Percentiles rank a stretch among this genome's conserved stretches.
Conservation (phyloP, 2,329 filamentous ascomycete species). For the Aspergillus sp. region DNA sequence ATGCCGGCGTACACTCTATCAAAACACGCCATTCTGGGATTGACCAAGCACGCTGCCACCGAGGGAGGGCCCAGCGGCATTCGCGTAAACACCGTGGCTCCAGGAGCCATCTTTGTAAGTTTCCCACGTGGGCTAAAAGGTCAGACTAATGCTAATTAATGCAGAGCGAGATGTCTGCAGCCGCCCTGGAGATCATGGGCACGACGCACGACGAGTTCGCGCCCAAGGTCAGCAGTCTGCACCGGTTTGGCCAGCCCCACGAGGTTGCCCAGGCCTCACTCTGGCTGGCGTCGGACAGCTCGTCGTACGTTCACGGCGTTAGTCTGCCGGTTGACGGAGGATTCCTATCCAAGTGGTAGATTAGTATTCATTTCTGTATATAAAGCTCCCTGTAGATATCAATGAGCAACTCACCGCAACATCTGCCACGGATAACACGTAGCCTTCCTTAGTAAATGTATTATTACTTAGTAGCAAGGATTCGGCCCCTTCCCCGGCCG, state of each 20-base stretch:
- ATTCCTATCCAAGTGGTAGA: background rate
- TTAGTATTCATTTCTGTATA: no score
- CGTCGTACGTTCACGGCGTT: constrained; percentile 33
- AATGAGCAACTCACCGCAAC: no score
- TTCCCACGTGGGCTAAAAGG: background rate
- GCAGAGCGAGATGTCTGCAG: constrained; percentile 18
- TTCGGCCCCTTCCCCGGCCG: no score
- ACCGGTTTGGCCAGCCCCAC: constrained; percentile 22
- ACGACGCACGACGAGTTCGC: constrained; percentile 20
- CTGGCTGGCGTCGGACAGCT: constrained; percentile 33
- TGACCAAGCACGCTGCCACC: constrained; percentile 42
- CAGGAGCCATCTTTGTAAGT: constrained; percentile 12
- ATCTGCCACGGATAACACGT: no score
- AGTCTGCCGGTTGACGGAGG: constrained; percentile 34
- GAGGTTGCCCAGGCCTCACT: constrained; percentile 36
- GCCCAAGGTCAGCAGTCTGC: constrained; percentile 13
- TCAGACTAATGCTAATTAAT: no score
- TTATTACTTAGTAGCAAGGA: no score
- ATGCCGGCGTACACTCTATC: constrained; percentile 45
- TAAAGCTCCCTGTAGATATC: no score
- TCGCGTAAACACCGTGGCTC: constrained; percentile 37
- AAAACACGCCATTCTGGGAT: constrained; percentile 47
- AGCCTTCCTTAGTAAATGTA: no score
- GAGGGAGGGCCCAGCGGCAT: constrained; percentile 35
- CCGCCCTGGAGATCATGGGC: constrained; percentile 18